Base-by-base conservation (phyloP, 1,139 yeast species). In the Magnusiomyces tetraspermus region DNA sequence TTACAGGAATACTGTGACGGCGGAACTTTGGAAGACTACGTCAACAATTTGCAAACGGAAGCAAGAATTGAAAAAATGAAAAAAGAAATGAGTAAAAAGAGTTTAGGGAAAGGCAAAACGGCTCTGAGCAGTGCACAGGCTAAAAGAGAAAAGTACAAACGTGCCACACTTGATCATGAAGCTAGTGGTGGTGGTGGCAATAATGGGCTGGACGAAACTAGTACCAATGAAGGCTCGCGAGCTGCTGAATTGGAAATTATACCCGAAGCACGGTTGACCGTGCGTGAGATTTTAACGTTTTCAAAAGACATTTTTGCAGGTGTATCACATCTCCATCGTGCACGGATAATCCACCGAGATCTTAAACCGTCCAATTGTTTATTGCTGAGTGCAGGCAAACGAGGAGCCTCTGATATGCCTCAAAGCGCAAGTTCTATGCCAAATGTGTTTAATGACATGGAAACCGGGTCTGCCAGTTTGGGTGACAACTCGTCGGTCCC, bases 1-100 rank as follows among this genome's bases (percentile, higher is more conserved):
- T 69, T 88, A 24, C 94, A 86, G 64, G 96, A 88, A 62, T 88
- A 84, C 64, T 88, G 96, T 64, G 84, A 79, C 51, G 96, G 95
- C 13, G 96, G 96, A 0, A 88, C 88, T 51, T 67, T 88, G 51
- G 96, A 88, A 61, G 85, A 80, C 54, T 76, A 83, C 60, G 76
- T 86, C 4, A 51, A 51, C 31, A 5, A 59, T 65, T 11, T 42
- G 10, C 48, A 23, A 42, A 24, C 28, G 26, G 47, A 46, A 33
- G 56, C 36, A 13, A 38, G 42, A 15, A 4, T 38, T 8, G 5
- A 19, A 21, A 38, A 38, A 15, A 4, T 38, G 22, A 17, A 15
- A 6, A n/a, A 38, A 19, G 42, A 38, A 15, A 5, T 38, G 6
- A 30, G 33, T 13, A 30, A 30, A 30, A 8, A 19, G 8, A n/a